phyloP scores from a whole-genome alignment of 1,284 basidiomycete species.

The Leccinum angustisporum region DNA sequence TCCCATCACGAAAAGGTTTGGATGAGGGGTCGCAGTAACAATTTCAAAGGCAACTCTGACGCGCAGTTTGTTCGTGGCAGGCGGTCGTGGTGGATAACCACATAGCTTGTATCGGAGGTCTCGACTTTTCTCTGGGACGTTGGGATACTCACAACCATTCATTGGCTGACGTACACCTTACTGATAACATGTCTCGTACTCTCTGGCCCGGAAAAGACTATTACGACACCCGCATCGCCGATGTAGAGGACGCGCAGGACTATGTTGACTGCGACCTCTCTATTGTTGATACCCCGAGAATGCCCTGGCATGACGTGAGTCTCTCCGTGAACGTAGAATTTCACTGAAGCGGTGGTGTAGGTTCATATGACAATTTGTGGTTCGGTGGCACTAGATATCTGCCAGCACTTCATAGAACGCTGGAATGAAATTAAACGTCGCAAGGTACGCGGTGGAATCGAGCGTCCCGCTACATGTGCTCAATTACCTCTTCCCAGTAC shows the following conservation, averaged over 20 bases:
- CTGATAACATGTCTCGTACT: conserved; percentile 68
- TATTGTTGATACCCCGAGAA: conserved; percentile 70
- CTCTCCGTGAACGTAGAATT: neutral
- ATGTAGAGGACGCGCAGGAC: conserved; percentile 81
- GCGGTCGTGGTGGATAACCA: conserved; percentile 87
- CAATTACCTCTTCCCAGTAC: conserved; percentile 42
- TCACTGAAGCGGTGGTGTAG: conserved; percentile 34
- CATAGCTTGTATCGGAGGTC: conserved; percentile 77
- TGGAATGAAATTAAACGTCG: conserved; percentile 86
- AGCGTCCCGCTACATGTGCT: conserved; percentile 1
- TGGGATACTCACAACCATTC: conserved; percentile 91
- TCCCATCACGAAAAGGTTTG: conserved; percentile 75
- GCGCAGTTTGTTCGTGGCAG: conserved; percentile 29
- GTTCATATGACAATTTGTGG: conserved; percentile 87
- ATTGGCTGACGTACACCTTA: conserved; percentile 87
- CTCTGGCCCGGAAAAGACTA: conserved; percentile 95
- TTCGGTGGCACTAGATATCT: conserved; percentile 82
- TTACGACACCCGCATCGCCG: conserved; percentile 81
- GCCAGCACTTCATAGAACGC: conserved; percentile 88
- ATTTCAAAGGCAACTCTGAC: conserved; percentile 1
- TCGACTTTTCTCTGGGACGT: conserved; percentile 92
- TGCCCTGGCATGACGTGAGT: conserved; percentile 89
- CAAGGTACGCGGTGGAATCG: conserved; percentile 46
- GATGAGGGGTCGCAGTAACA: neutral
- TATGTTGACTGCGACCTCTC: conserved; percentile 77